Evolutionary conservation across 1,284 basidiomycete genomes (phyloP), one percentile per base, ranked within the genome.

Genomic region (Porogramme epimiltina): DNA sequence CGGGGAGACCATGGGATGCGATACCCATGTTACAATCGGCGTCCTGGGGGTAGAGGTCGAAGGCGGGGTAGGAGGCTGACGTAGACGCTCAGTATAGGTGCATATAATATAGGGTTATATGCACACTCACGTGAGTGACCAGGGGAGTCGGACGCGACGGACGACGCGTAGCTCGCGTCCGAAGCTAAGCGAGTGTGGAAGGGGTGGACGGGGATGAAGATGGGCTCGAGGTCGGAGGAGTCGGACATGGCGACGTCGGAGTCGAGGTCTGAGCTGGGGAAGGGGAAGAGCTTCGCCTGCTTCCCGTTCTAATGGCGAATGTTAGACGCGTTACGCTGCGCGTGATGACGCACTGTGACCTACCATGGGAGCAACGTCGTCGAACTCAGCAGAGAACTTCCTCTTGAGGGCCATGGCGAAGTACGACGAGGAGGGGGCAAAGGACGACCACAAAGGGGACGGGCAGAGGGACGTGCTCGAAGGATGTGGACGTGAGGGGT

Each of bases 201-300:
- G 46, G 73, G 71, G 58, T 77, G 74, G 62, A 74, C 67, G 63
- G 74, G 79, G 45, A 77, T 70, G 65, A 71, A 77, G 48, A 76
- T 62, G 55, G 81, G 77, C 55, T 83, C 80, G 66, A 76, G 74
- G 60, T 87, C 83, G 64, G 73, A 78, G 48, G 71, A 68, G 59
- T 81, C 79, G 60, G 78, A 81, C 89, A 91, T 90, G 61, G 77
- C 73, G 54, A 84, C 75, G 64, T 91, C 88, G 62, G 73, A 69
- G 68, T 87, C 83, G 55, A 71, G 66, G 56, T 81, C 76, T 6
- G 54, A 76, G 60, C 54, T 77, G 60, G 81, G 77, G 33, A 50
- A 49, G 45, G 88, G 87, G 68, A 89, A 89, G 55, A 87, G 76
- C 72, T 86, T 89, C 38, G 86, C 58, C 66, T 89, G 85, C 68